These are phyloP conservation scores for Hygrophila difformis DNA, from an alignment of 257 asterid genomes.

Conservation along the genomic window DNA sequence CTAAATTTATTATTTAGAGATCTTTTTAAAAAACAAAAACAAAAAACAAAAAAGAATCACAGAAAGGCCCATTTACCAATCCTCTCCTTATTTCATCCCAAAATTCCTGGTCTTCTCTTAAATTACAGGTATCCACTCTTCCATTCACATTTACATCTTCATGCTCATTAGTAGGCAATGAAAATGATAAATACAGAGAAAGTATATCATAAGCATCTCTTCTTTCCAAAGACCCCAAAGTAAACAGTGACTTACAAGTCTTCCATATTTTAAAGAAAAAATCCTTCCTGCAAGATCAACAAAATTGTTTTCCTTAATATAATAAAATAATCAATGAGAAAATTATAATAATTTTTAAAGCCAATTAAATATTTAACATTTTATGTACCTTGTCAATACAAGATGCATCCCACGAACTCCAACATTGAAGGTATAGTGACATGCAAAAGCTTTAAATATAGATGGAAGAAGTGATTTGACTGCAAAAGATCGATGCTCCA, in stretches of 20 bases:
- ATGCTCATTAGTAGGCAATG: conserved; percentile 32
- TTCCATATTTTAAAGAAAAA: conserved; percentile 54
- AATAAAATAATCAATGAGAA: conserved; percentile 6
- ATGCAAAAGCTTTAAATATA: conserved; percentile 49
- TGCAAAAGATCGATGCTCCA: conserved; percentile 71
- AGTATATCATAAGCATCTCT: conserved; percentile 81
- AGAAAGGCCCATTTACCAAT: conserved; percentile 47
- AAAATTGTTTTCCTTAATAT: conserved; percentile 6
- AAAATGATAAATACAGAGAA: conserved; percentile 58
- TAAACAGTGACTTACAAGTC: conserved; percentile 60
- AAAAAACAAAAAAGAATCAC: background rate
- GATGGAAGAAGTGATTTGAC: conserved; percentile 64
- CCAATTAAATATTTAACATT: conserved; percentile 11
- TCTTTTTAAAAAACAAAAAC: too few relatives aligned
- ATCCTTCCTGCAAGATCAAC: conserved; percentile 41
- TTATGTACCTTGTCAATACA: conserved; percentile 50
- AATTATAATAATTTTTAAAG: conserved; percentile 5
- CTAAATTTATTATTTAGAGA: conserved; percentile 3
- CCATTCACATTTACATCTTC: conserved; percentile 33
- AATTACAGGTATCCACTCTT: conserved; percentile 34
- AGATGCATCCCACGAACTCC: conserved; percentile 38
- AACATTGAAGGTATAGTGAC: conserved; percentile 33
- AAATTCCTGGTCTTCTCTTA: conserved; percentile 46
- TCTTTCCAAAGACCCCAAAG: conserved; percentile 69
- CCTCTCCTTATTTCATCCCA: conserved; percentile 87